Evolutionary conservation across 345 rosid species (phyloP).

Genomic region (Lepidium africanum): DNA sequence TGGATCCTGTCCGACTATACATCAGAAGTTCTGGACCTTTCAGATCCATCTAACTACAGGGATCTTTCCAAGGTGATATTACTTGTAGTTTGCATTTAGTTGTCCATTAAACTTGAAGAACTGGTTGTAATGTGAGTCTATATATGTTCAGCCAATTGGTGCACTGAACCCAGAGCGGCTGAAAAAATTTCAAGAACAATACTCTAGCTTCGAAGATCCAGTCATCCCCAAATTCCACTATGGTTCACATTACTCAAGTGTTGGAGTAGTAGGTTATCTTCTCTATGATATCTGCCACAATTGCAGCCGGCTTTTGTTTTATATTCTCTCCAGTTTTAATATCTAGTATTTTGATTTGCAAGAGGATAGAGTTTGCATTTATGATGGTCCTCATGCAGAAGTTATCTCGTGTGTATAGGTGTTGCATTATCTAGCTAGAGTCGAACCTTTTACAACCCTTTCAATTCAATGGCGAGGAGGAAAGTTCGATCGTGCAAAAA

Average conservation of each 20-base stretch:
- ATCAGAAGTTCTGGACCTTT: constrained; percentile 65
- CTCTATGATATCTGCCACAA: constrained; percentile 3
- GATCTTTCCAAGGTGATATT: constrained; percentile 85
- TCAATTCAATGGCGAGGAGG: constrained; percentile 84
- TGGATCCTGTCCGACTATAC: constrained; percentile 80
- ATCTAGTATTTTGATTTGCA: background rate
- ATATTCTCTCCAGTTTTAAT: background rate
- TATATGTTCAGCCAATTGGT: constrained; percentile 84
- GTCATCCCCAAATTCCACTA: constrained; percentile 94
- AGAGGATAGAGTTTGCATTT: background rate
- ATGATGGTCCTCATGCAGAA: background rate
- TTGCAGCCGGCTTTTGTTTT: background rate
- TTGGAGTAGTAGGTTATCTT: constrained; percentile 65
- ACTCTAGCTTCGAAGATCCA: constrained; percentile 81
- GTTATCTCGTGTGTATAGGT: constrained; percentile 46
- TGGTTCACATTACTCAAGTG: constrained; percentile 94
- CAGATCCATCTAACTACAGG: constrained; percentile 74
- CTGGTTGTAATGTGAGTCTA: constrained; percentile 9
- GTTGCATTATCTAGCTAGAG: constrained; percentile 80
- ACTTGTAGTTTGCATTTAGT: constrained; percentile 11
- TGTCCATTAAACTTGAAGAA: background rate
- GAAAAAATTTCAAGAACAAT: constrained; percentile 77
- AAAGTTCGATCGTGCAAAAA: constrained; percentile 69
- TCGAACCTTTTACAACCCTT: constrained; percentile 86
- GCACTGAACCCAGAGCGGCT: constrained; percentile 78